Evolutionary conservation across 495 filamentous ascomycete genomes (phyloP).

Genomic region (Alectoria sarmentosa): DNA sequence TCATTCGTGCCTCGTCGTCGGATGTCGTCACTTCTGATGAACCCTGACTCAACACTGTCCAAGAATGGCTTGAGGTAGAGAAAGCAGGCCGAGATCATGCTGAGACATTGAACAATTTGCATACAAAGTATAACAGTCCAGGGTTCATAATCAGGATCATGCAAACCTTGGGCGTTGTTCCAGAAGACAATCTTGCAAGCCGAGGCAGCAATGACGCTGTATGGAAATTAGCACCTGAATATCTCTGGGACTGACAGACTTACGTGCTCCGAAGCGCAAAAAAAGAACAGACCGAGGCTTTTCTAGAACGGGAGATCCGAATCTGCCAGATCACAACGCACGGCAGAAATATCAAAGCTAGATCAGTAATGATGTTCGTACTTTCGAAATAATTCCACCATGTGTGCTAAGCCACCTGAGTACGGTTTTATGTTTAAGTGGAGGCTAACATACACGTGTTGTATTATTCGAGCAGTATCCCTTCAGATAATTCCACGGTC

Average conservation of each 20-base stretch:
- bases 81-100: conserved; percentile 11
- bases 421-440: background rate
- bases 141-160: background rate
- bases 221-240: background rate
- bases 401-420: conserved; percentile 14
- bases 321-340: conserved; percentile 34
- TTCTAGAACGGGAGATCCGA: conserved; percentile 31
- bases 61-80: conserved; percentile 9
- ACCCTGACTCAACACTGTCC: conserved; percentile 7
- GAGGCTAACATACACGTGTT: background rate
- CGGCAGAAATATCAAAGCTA: conserved; percentile 35
- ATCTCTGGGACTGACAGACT: conserved; percentile 9
- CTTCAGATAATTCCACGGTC: conserved; percentile 8
- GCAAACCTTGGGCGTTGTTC: background rate
- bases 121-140: conserved; percentile 9
- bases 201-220: conserved; percentile 1
- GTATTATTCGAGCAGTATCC: background rate
- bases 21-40: conserved; percentile 12
- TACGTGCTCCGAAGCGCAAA: conserved; percentile 37
- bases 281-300: conserved; percentile 29
- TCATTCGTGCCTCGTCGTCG: conserved; percentile 3
- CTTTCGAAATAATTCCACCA: conserved; percentile 37
- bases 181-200: conserved; percentile 2
- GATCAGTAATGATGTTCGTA: conserved; percentile 40
- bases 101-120: conserved; percentile 12